Conservation (phyloP, 257 asterid genomes). For the Agastache rugosa region DNA sequence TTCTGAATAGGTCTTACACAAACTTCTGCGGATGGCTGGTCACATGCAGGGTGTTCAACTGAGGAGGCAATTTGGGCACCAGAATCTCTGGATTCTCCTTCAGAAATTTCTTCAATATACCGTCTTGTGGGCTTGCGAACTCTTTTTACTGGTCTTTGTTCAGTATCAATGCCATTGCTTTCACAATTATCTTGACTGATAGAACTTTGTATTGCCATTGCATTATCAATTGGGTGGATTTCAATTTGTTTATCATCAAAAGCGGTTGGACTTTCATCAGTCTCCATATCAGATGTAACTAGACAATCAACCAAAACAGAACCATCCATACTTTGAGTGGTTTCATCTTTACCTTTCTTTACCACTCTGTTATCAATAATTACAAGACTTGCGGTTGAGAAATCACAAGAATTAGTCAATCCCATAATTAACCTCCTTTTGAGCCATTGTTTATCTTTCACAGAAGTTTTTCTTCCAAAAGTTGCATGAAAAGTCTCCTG, state of each 20-base stretch:
- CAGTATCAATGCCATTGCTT: conserved; percentile 55
- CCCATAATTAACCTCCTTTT: conserved; percentile 95
- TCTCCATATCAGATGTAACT: conserved; percentile 48
- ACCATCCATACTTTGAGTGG: conserved; percentile 41
- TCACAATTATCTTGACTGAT: conserved; percentile 43
- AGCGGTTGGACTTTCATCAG: conserved; percentile 40
- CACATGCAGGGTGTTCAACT: conserved; percentile 38
- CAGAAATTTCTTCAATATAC: conserved; percentile 87
- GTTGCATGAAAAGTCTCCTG: conserved; percentile 93
- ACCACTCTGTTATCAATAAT: conserved; percentile 64
- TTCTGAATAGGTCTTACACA: conserved; percentile 50
- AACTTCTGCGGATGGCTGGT: conserved; percentile 47
- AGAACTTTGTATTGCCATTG: conserved; percentile 35
- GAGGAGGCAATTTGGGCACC: conserved; percentile 54
- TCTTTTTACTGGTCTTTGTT: conserved; percentile 74
- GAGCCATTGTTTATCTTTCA: conserved; percentile 96
- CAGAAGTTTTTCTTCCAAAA: conserved; percentile 94
- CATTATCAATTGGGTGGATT: conserved; percentile 45
- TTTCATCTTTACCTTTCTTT: conserved; percentile 53
- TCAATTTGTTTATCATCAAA: conserved; percentile 42
- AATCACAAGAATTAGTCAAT: conserved; percentile 84
- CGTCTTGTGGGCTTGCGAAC: conserved; percentile 90
- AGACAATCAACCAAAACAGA: conserved; percentile 50
- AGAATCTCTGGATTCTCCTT: conserved; percentile 71
- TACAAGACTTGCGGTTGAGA: conserved; percentile 68